Percentiles rank a stretch among this genome's conserved stretches.
phyloP scores from a whole-genome alignment of 768 basidiomycete genomes.

The Inosperma sp. region DNA sequence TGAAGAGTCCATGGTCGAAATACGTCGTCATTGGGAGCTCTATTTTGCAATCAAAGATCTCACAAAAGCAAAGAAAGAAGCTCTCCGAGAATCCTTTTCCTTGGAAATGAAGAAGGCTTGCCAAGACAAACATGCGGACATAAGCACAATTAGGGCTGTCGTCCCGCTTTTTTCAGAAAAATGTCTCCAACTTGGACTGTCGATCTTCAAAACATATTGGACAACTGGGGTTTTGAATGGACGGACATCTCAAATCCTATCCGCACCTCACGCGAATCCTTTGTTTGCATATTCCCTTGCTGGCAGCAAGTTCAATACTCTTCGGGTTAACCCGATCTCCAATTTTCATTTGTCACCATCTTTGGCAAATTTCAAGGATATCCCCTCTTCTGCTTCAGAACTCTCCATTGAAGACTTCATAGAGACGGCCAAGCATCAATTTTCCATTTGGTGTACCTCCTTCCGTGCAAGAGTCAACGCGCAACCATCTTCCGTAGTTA shows the following conservation, averaged over 20 bases:
- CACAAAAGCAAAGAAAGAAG: conserved; percentile 13
- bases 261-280: conserved; percentile 33
- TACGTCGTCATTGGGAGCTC: conserved; percentile 38
- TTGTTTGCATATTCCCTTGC: conserved; percentile 39
- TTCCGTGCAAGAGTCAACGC: conserved; percentile 22
- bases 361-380: conserved; percentile 14
- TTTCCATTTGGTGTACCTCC: conserved; percentile 30
- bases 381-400: not conserved
- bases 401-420: conserved; percentile 23
- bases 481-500: conserved; percentile 15
- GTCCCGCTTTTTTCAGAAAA: conserved; percentile 28
- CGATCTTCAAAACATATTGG: conserved; percentile 4
- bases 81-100: conserved; percentile 22
- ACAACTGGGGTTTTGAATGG: not conserved
- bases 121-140: not conserved
- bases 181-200: not conserved
- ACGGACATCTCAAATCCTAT: not conserved
- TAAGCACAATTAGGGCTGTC: conserved; percentile 27
- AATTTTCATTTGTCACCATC: conserved; percentile 39
- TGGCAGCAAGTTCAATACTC: conserved; percentile 36
- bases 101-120: conserved; percentile 18
- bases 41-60: conserved; percentile 26
- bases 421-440: conserved; percentile 30
- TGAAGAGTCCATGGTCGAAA: conserved; percentile 32
- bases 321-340: conserved; percentile 41